Conservation (phyloP, 331 rosid genomes). For the Ulmus americana region DNA sequence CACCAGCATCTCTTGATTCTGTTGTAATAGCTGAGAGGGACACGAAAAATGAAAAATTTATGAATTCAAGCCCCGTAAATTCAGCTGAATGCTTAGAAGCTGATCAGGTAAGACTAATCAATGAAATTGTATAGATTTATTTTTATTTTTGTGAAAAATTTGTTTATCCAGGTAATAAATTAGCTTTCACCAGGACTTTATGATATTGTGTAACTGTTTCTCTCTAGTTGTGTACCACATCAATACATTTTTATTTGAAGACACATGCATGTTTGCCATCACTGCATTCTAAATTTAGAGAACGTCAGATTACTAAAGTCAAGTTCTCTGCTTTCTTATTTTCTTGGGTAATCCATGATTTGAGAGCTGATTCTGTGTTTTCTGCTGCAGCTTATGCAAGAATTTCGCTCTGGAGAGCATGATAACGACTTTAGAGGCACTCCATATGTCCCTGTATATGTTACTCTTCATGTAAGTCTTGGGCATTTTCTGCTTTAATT, state of each 20-base stretch:
- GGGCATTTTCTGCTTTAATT: slow-evolving; percentile 15
- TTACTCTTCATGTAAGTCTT: slow-evolving; percentile 64
- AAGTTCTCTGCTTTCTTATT: neutral
- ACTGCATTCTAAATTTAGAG: too few relatives aligned
- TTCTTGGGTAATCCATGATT: neutral
- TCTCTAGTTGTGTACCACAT: too few relatives aligned
- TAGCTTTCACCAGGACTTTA: too few relatives aligned
- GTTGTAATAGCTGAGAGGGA: slow-evolving; percentile 79
- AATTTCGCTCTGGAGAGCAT: slow-evolving; percentile 61
- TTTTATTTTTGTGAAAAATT: too few relatives aligned
- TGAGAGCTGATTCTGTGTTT: neutral
- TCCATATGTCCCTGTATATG: slow-evolving; percentile 75
- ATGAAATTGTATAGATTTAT: too few relatives aligned
- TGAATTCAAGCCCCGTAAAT: slow-evolving; percentile 51
- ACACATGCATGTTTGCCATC: too few relatives aligned
- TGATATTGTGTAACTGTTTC: too few relatives aligned
- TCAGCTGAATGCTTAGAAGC: slow-evolving; percentile 67
- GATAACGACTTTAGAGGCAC: slow-evolving; percentile 54
- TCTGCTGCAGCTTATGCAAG: slow-evolving; percentile 65
- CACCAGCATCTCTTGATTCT: slow-evolving; percentile 84
- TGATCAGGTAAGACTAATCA: slow-evolving; percentile 49
- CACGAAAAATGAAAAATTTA: slow-evolving; percentile 54
- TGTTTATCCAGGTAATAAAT: too few relatives aligned
- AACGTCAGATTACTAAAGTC: too few relatives aligned
- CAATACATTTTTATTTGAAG: too few relatives aligned